These are phyloP conservation scores for Mucor mucedo DNA, from an alignment of 371 early-diverging fungal species.

Conservation along the genomic window DNA sequence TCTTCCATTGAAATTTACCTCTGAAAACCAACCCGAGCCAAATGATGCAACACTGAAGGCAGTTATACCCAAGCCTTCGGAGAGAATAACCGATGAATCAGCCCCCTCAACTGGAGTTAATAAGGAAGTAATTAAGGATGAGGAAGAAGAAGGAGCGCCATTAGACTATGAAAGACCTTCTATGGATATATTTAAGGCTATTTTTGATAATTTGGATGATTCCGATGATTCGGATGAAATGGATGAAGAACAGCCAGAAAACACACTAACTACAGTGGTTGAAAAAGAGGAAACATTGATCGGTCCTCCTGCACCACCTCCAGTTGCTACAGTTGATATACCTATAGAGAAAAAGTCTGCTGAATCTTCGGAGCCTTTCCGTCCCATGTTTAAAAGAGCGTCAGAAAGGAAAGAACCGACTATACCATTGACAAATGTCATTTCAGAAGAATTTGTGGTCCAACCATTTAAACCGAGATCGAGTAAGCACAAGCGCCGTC, in stretches of 20 bases:
- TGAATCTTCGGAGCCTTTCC: constrained; percentile 31
- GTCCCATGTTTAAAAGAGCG: constrained; percentile 51
- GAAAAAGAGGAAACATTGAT: constrained; percentile 31
- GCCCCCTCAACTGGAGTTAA: constrained; percentile 60
- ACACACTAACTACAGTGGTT: neutral
- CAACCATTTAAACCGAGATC: constrained; percentile 43
- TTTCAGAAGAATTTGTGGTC: constrained; percentile 48
- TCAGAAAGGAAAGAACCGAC: constrained; percentile 19
- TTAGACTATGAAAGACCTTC: constrained; percentile 67
- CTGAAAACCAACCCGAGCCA: constrained; percentile 7
- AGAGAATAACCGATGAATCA: constrained; percentile 53
- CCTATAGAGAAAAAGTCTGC: neutral
- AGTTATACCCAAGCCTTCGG: constrained; percentile 53
- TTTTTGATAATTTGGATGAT: constrained; percentile 64
- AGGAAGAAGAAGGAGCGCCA: constrained; percentile 26
- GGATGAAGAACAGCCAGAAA: constrained; percentile 31
- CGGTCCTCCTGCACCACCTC: constrained; percentile 43
- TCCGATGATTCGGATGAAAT: constrained; percentile 63
- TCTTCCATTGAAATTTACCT: constrained; percentile 23
- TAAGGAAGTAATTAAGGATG: constrained; percentile 38
- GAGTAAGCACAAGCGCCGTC: constrained; percentile 31
- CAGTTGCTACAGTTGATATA: constrained; percentile 23
- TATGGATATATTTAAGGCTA: constrained; percentile 88
- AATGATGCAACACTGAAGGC: constrained; percentile 44
- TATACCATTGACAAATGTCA: constrained; percentile 19